Evolutionary conservation across 495 filamentous ascomycete species (phyloP).

Genomic region (Astrothelium macrocarpum): DNA sequence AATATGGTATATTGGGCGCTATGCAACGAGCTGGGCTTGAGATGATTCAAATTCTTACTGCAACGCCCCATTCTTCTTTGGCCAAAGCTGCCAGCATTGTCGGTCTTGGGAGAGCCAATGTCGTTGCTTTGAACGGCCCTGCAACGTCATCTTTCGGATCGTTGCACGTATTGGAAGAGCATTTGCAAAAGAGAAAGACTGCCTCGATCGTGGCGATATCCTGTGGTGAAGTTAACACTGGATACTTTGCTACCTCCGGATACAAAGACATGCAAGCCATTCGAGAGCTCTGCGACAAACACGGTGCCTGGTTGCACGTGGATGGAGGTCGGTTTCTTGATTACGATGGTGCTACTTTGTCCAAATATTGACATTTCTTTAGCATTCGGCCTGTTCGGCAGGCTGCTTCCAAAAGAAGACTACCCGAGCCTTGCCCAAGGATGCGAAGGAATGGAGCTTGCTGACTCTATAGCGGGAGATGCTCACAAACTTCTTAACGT

Average conservation of each 20-base stretch:
- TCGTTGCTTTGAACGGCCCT: slow-evolving; percentile 47
- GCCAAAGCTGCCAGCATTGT: slow-evolving; percentile 72
- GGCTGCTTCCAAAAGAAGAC: slow-evolving; percentile 43
- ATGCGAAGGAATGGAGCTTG: slow-evolving; percentile 63
- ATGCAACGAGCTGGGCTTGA: slow-evolving; percentile 52
- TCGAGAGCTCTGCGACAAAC: slow-evolving; percentile 58
- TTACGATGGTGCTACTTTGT: background rate
- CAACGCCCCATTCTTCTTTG: slow-evolving; percentile 72
- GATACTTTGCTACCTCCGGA: slow-evolving; percentile 60
- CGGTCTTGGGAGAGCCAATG: slow-evolving; percentile 63
- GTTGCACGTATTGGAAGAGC: slow-evolving; percentile 41
- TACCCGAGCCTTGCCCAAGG: slow-evolving; percentile 47
- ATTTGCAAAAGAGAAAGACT: slow-evolving; percentile 41
- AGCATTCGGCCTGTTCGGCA: slow-evolving; percentile 80
- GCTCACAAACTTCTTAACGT: slow-evolving; percentile 92
- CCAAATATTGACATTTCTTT: background rate
- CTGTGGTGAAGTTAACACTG: slow-evolving; percentile 86
- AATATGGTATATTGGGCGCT: slow-evolving; percentile 58
- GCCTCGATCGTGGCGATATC: slow-evolving; percentile 71
- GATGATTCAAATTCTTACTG: slow-evolving; percentile 66
- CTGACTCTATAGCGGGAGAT: slow-evolving; percentile 79
- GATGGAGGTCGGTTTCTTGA: slow-evolving; percentile 44
- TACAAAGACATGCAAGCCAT: slow-evolving; percentile 51
- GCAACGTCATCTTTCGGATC: slow-evolving; percentile 55
- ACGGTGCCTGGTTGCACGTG: slow-evolving; percentile 81